A percentile compares a stretch with the other conserved stretches of the same genome.
Conservation (phyloP, 2,329 filamentous ascomycete genomes). For the Fusarium sp. region DNA sequence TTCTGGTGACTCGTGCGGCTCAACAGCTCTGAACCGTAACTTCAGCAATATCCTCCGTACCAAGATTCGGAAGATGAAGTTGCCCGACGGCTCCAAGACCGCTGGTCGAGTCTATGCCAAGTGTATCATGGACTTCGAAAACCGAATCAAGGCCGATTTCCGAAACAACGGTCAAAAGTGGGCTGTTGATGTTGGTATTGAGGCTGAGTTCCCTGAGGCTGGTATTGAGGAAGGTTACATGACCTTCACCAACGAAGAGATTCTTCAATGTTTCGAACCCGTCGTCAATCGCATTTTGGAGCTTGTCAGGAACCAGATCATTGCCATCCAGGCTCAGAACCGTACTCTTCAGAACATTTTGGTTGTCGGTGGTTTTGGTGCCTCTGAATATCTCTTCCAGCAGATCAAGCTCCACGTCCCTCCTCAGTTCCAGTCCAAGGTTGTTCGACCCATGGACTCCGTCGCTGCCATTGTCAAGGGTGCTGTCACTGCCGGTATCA, state of each 20-base stretch:
- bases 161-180: constrained; percentile 99
- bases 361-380: constrained; percentile 97
- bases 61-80: constrained; percentile 99
- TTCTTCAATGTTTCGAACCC: constrained; percentile 97
- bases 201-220: constrained; percentile 96
- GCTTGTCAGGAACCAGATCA: constrained; percentile 97
- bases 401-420: constrained; percentile 99
- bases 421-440: constrained; percentile 97
- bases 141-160: constrained; percentile 99
- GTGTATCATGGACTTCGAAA: constrained; percentile 99
- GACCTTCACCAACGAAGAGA: constrained; percentile 99
- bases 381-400: constrained; percentile 98
- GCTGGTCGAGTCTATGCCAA: constrained; percentile 99
- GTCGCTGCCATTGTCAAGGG: constrained; percentile 99
- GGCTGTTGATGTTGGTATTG: constrained; percentile 98
- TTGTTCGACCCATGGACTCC: constrained; percentile 98
- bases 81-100: constrained; percentile 95
- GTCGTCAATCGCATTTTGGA: constrained; percentile 97
- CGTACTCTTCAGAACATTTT: constrained; percentile 93
- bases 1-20: constrained; percentile 96
- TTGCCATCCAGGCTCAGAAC: constrained; percentile 98
- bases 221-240: constrained; percentile 99
- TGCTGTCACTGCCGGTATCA: constrained; percentile 96
- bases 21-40: constrained; percentile 97
- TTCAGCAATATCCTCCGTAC: constrained; percentile 98